Base-by-base conservation (phyloP, 2,329 filamentous ascomycete genomes). In the Xenosphaeropsis pyriputrescens region DNA sequence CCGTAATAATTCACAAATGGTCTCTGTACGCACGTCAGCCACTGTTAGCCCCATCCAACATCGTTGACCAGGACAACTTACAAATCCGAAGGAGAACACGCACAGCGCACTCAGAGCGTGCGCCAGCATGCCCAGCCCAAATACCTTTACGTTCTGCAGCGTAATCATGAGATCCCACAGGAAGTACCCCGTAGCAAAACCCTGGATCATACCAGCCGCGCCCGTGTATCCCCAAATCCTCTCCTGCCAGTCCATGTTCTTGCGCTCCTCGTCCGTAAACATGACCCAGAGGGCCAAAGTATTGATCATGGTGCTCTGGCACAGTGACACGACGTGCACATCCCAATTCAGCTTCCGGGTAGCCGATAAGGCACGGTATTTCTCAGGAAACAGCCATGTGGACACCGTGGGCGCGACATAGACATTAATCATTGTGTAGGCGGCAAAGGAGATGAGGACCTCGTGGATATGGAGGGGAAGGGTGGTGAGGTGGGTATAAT, bases 1-100 rank as follows among this genome's bases (percentile, higher is more conserved):
- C 72, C 80, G 58, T 91, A 93, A 63, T 78, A 88, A 63, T 89
- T 88, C 46, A 88, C 68, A 51, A 89, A 88, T 2, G 85, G 85
- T 42, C 82, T 70, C 84, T 91, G 53, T 15, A 29, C 12, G 8
- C 8, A 26, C 22, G 12, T 26, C 22, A 29, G n/a, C 9, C 7
- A 6, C n/a, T 35, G 22, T 37, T 37, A 37, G 22, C 35, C 15
- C 9, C 16, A 16, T 39, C 29, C 16, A 17, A 32, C 6, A 18
- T 43, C 18, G 22, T 31, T 39, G 26, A 29, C 6, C 15, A 35
- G 18, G 15, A 34, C 16, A 19, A 39, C 82, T 64, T 67, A 89
- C 84, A 55, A 85, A 91, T 42, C 84, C 85, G 51, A 89, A 68
- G 1, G 69, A 71, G 54, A 84, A 91, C 12, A 89, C 83, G 5